Conservation (phyloP, 2,329 filamentous ascomycete genomes). For the Calonectria pauciramosa region DNA sequence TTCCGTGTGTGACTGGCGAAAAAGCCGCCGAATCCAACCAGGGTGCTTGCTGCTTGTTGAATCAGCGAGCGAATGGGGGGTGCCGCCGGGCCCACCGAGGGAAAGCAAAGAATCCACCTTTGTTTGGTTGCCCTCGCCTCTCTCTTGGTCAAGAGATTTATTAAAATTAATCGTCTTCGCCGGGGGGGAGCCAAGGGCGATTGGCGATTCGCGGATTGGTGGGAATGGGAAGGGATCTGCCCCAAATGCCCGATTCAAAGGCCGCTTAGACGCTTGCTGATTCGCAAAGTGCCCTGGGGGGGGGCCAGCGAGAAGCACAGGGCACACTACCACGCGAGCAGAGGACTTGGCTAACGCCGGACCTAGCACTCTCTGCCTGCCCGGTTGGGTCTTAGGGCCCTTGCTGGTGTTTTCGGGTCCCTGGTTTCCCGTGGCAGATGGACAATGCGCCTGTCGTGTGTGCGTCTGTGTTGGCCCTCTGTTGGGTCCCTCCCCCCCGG, state of each 20-base stretch:
- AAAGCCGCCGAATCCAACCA: background rate
- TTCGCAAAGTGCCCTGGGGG: background rate
- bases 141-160: background rate
- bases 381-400: background rate
- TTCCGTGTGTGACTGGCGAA: background rate
- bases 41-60: background rate
- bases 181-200: background rate
- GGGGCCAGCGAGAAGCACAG: background rate
- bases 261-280: background rate
- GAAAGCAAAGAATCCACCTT: background rate
- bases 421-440: conserved; percentile 2
- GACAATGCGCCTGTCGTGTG: conserved; percentile 6
- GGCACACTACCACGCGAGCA: background rate
- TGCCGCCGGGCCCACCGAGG: background rate
- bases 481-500: background rate
- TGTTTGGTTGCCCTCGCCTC: background rate
- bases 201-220: conserved; percentile 8
- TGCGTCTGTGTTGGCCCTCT: background rate
- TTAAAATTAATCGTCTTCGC: background rate
- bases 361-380: background rate
- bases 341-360: background rate
- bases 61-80: background rate
- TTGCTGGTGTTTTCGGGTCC: background rate
- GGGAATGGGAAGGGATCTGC: conserved; percentile 12
- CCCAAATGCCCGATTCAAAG: conserved; percentile 7